Base-by-base conservation (phyloP, 495 filamentous ascomycete genomes). In the Annulohypoxylon maeteangense region DNA sequence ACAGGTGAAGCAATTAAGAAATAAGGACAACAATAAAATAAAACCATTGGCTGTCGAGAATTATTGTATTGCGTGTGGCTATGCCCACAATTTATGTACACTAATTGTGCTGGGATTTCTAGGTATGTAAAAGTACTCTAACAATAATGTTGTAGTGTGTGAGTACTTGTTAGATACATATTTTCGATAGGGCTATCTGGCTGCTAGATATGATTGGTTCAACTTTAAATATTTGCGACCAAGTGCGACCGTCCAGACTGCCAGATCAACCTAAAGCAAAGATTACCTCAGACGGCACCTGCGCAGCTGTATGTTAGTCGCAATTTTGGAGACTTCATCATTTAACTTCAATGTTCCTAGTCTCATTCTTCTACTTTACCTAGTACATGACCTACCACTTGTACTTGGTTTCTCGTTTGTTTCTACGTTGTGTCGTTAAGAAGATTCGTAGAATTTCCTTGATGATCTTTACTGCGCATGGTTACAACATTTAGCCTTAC, bases 1-100 rank as follows among this genome's bases (percentile, higher is more conserved):
- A 65, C 38, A 65, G 67, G 45, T 61, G 67, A 61, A 64, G 47
- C 56, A 61, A 56, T 61, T 61, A 61, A 57, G 40, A 61, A 56
- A 55, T 61, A 61, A 57, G 40, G 31, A 66, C 32, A 59, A 32
- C 10, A 12, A 47, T 36, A 29, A 22, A 45, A 59, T 51, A 29
- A 56, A 56, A 55, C 27, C 25, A 59, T 65, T 65, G 62, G 62
- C 27, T 29, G 14, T 10, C 18, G 11, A 16, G 40, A 34, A 36
- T 64, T 53, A 44, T 32, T 36, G 14, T 14, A 14, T 16, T 22
- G 16, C 16, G 42, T 50, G 22, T 23, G 47, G 22, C 20, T 27
- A 50, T 8, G 20, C 5, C 31, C 31, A 54, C 27, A 7, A 34
- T 18, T 32, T 54, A 18, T 8, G 20, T 34, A 54, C 29, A 34